phyloP scores from a whole-genome alignment of 2,329 filamentous ascomycete genomes.

The Xylaria sp. region DNA sequence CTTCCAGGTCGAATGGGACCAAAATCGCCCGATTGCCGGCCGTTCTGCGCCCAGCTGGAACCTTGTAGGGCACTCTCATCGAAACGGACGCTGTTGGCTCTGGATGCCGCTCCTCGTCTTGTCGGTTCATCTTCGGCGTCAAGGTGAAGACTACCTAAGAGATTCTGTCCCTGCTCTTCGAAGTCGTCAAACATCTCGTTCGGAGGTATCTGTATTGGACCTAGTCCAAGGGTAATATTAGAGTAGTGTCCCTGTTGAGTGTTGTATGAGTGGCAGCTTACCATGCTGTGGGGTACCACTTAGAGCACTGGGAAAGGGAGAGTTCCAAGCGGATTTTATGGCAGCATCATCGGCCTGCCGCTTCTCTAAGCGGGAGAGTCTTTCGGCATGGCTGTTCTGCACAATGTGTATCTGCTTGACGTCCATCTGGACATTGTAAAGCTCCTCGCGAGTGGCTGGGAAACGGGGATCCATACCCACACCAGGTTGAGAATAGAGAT shows the following conservation, averaged over 20 bases:
- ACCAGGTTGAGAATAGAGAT: conserved; percentile 29
- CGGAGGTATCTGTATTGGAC: conserved; percentile 81
- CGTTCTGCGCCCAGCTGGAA: conserved; percentile 84
- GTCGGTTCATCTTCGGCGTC: conserved; percentile 89
- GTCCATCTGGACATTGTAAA: conserved; percentile 77
- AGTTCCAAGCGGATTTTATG: conserved; percentile 90
- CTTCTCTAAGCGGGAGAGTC: conserved; percentile 71
- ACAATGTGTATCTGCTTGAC: conserved; percentile 74
- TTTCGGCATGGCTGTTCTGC: conserved; percentile 71
- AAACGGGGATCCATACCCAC: conserved; percentile 73
- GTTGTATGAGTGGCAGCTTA: conserved; percentile 56
- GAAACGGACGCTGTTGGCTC: conserved; percentile 97
- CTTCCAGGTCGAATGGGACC: conserved; percentile 80
- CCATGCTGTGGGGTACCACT: conserved; percentile 88
- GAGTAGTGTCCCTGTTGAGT: conserved; percentile 1
- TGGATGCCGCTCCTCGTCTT: conserved; percentile 85
- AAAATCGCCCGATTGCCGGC: conserved; percentile 85
- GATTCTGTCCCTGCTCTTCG: conserved; percentile 84
- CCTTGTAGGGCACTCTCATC: conserved; percentile 95
- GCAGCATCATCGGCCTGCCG: conserved; percentile 75
- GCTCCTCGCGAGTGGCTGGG: conserved; percentile 69
- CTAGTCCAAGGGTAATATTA: conserved; percentile 57
- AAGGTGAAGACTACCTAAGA: conserved; percentile 83
- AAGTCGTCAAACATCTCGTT: conserved; percentile 89
- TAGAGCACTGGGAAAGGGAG: conserved; percentile 88